Evolutionary conservation across 768 basidiomycete species (phyloP).

Genomic region (Fomitopsis pulvina): DNA sequence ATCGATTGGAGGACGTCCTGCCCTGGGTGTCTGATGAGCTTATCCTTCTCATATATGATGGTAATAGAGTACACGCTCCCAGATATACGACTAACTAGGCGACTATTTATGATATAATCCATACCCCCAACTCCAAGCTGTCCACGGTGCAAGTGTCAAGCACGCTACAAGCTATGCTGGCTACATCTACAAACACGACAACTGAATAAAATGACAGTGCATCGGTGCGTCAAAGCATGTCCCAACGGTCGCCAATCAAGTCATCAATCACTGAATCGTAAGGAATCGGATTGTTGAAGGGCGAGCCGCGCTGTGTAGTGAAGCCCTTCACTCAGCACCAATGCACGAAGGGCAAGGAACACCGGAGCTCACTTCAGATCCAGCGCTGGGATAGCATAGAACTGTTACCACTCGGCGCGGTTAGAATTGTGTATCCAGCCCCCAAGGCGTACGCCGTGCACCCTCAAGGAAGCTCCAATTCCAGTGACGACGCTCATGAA

Average conservation of each 20-base stretch:
- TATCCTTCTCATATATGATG: not conserved
- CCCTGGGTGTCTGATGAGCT: not conserved
- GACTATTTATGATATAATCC: not conserved
- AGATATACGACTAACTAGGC: not conserved
- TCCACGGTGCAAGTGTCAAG: not conserved
- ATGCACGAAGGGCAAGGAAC: not conserved
- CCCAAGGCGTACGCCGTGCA: not conserved
- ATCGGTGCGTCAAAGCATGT: not conserved
- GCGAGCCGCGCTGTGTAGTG: not conserved
- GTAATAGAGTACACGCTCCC: not conserved
- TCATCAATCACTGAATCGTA: not conserved
- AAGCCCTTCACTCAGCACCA: not conserved
- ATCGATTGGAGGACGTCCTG: not conserved
- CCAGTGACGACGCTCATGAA: slow-evolving; percentile 23
- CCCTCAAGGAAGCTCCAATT: slow-evolving; percentile 11
- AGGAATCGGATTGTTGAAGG: no score
- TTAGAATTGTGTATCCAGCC: not conserved
- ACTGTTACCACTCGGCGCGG: not conserved
- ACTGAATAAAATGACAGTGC: not conserved
- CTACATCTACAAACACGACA: not conserved
- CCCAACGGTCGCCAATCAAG: not conserved
- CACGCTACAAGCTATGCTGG: not conserved
- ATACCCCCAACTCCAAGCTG: not conserved
- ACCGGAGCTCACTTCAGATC: not conserved
- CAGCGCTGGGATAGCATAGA: no score